These are phyloP conservation scores for Pseudocercospora macadamiae DNA, from an alignment of 2,329 filamentous ascomycete species.

Conservation along the genomic window DNA sequence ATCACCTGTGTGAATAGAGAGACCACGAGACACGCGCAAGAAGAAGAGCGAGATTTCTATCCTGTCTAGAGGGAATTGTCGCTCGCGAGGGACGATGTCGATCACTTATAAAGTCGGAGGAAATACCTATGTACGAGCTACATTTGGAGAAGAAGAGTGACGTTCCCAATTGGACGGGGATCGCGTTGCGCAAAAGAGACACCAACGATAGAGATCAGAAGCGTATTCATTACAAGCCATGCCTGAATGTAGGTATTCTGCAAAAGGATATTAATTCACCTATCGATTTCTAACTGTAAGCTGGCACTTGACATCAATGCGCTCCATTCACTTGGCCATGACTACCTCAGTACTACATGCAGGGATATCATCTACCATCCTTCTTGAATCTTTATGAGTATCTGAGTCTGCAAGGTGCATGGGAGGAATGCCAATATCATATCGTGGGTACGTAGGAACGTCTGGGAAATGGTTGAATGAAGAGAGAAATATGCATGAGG, in stretches of 20 bases:
- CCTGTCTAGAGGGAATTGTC: conserved; percentile 11
- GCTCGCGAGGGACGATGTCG: too few relatives aligned
- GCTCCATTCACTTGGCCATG: conserved; percentile 9
- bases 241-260: conserved; percentile 10
- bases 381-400: conserved; percentile 12
- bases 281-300: not conserved
- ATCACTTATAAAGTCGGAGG: too few relatives aligned
- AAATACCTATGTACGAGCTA: too few relatives aligned
- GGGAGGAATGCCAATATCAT: conserved; percentile 12
- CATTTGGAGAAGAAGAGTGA: too few relatives aligned
- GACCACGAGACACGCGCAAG: not conserved
- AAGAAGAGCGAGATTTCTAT: not conserved
- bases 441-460: conserved; percentile 8
- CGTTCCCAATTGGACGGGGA: too few relatives aligned
- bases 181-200: too few relatives aligned
- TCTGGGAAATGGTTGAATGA: conserved; percentile 10
- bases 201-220: not conserved
- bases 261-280: conserved; percentile 1
- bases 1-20: not conserved
- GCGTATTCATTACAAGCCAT: conserved; percentile 11
- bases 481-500: conserved; percentile 9
- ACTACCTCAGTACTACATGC: conserved; percentile 10
- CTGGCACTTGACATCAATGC: conserved; percentile 8
- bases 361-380: conserved; percentile 13
- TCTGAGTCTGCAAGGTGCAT: conserved; percentile 9